A percentile compares a stretch with the other conserved stretches of the same genome.
Evolutionary conservation across 2,329 filamentous ascomycete genomes (phyloP).

Genomic region (Emergomyces orientalis): DNA sequence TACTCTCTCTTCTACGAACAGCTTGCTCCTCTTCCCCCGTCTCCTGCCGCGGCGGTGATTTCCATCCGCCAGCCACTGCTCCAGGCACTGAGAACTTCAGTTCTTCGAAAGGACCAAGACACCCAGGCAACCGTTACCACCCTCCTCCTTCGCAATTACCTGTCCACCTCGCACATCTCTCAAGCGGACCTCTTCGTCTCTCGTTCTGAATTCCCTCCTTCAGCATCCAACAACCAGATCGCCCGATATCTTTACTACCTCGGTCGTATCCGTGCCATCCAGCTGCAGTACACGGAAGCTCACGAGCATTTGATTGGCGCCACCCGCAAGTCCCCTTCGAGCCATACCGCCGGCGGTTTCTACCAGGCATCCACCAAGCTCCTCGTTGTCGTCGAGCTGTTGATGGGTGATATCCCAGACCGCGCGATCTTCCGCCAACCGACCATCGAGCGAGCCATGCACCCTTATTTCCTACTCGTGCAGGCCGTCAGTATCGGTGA

Average conservation of each 20-base stretch:
- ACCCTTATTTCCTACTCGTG: slow-evolving; percentile 88
- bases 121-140: slow-evolving; percentile 97
- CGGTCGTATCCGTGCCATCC: slow-evolving; percentile 89
- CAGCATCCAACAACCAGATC: slow-evolving; percentile 95
- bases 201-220: slow-evolving; percentile 88
- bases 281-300: slow-evolving; percentile 92
- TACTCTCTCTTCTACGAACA: slow-evolving; percentile 93
- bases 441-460: slow-evolving; percentile 73
- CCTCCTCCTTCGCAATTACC: slow-evolving; percentile 87
- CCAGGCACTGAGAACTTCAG: slow-evolving; percentile 83
- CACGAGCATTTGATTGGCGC: slow-evolving; percentile 89
- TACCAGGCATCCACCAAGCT: slow-evolving; percentile 94
- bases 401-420: slow-evolving; percentile 98
- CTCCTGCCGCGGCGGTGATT: slow-evolving; percentile 77
- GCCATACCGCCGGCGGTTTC: slow-evolving; percentile 81
- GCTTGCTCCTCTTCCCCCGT: slow-evolving; percentile 76
- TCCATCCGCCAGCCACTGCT: slow-evolving; percentile 78
- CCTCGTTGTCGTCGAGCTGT: slow-evolving; percentile 86
- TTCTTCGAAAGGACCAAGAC: slow-evolving; percentile 90
- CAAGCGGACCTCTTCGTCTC: slow-evolving; percentile 94
- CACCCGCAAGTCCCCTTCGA: slow-evolving; percentile 88
- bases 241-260: slow-evolving; percentile 96
- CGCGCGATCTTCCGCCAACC: slow-evolving; percentile 87
- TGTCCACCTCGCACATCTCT: slow-evolving; percentile 89
- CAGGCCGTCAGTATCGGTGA: slow-evolving; percentile 96